Percentiles rank a stretch among this genome's conserved stretches.
These are phyloP conservation scores for Cryphonectria nitschkei DNA, from an alignment of 2,329 filamentous ascomycete species.

Conservation along the genomic window DNA sequence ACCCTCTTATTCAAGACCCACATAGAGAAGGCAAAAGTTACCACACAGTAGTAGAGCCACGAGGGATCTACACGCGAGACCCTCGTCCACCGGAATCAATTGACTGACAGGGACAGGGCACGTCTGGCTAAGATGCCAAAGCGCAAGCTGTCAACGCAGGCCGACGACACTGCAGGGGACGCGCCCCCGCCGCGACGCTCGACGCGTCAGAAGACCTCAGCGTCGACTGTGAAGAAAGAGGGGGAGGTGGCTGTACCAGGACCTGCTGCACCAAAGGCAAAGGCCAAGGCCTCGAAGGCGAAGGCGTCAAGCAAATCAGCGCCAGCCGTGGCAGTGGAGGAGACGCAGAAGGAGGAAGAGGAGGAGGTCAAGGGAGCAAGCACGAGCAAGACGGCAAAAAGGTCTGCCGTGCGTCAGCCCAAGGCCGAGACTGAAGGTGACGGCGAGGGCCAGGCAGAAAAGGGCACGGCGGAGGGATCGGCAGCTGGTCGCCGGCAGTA, in stretches of 20 bases:
- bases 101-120: background rate
- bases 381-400: background rate
- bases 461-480: background rate
- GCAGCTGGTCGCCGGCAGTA: slow-evolving; percentile 46
- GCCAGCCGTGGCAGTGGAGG: background rate
- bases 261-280: background rate
- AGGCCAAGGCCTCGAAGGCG: background rate
- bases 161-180: slow-evolving; percentile 8
- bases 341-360: background rate
- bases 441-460: background rate
- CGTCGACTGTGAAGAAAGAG: background rate
- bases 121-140: slow-evolving; percentile 16
- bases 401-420: background rate
- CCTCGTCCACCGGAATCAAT: background rate
- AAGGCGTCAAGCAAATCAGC: background rate
- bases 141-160: slow-evolving; percentile 20
- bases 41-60: too few species aligned
- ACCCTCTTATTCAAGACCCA: background rate
- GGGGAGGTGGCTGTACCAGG: background rate
- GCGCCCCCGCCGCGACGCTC: slow-evolving; percentile 24
- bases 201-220: slow-evolving; percentile 26
- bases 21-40: background rate
- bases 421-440: background rate
- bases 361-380: background rate
- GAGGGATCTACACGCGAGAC: background rate